Conservation (phyloP, 441 rosid species). For the Jatropha podagrica region DNA sequence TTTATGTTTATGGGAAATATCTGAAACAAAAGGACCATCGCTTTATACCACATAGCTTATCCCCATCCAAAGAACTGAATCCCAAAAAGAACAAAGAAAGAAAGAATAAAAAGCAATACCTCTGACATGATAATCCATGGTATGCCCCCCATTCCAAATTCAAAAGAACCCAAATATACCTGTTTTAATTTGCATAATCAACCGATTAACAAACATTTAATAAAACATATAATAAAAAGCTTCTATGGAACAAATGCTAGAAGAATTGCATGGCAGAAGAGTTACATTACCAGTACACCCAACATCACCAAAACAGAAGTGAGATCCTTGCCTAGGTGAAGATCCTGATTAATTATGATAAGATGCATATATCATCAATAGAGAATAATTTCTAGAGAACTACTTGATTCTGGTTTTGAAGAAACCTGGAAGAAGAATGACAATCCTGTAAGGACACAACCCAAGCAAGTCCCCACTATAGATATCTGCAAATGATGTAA, state of each 20-base stretch:
- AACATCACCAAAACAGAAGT: slow-evolving; percentile 2
- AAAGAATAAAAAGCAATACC: slow-evolving; percentile 9
- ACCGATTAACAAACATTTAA: too few species aligned
- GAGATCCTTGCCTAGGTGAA: slow-evolving; percentile 5
- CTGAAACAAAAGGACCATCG: slow-evolving; percentile 26
- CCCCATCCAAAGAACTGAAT: not conserved
- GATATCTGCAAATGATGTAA: not conserved
- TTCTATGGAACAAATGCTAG: not conserved
- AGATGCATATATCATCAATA: not conserved
- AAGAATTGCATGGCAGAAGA: not conserved
- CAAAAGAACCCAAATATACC: slow-evolving; percentile 13
- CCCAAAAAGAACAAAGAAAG: not conserved
- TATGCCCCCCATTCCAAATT: slow-evolving; percentile 22
- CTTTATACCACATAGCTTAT: not conserved
- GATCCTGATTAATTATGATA: slow-evolving; percentile 7
- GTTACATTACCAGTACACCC: slow-evolving; percentile 13
- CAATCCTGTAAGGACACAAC: slow-evolving; percentile 14
- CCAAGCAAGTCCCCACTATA: slow-evolving; percentile 5
- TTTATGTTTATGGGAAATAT: slow-evolving; percentile 52
- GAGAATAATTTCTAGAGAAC: not conserved
- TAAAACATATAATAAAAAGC: too few species aligned
- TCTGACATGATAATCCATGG: slow-evolving; percentile 31
- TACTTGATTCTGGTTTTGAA: not conserved
- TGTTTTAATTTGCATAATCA: not conserved
- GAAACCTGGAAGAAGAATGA: slow-evolving; percentile 9